phyloP scores from a whole-genome alignment of 345 rosid species.

The Pistacia vera region DNA sequence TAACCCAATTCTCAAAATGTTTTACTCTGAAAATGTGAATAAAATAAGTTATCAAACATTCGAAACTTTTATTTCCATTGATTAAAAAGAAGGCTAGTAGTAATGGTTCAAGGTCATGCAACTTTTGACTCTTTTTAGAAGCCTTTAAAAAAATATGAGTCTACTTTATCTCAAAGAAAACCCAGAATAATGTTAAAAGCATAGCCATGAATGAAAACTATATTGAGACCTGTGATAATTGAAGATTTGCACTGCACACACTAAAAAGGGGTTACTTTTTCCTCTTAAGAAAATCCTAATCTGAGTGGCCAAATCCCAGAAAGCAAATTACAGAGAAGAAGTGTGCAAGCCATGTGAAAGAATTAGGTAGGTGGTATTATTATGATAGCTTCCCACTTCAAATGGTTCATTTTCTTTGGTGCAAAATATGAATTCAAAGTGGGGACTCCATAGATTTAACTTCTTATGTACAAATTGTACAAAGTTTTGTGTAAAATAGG shows the following conservation, averaged over 20 bases:
- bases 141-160: neutral
- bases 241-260: neutral
- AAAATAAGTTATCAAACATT: slow-evolving; percentile 8
- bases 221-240: neutral
- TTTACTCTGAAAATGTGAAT: slow-evolving; percentile 3
- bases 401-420: slow-evolving; percentile 25
- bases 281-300: neutral
- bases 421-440: slow-evolving; percentile 18
- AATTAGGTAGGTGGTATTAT: slow-evolving; percentile 11
- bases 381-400: slow-evolving; percentile 9
- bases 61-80: neutral
- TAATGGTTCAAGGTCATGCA: neutral
- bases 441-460: slow-evolving; percentile 8
- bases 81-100: neutral
- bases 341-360: slow-evolving; percentile 30
- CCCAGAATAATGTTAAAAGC: neutral
- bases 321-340: neutral
- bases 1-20: neutral
- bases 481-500: neutral
- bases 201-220: neutral
- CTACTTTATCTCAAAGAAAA: neutral
- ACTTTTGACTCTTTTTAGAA: neutral
- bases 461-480: slow-evolving; percentile 20
- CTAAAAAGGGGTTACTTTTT: neutral
- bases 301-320: slow-evolving; percentile 16